Base-by-base conservation (phyloP, 1,284 basidiomycete species). In the Rhodotorula sp. region DNA sequence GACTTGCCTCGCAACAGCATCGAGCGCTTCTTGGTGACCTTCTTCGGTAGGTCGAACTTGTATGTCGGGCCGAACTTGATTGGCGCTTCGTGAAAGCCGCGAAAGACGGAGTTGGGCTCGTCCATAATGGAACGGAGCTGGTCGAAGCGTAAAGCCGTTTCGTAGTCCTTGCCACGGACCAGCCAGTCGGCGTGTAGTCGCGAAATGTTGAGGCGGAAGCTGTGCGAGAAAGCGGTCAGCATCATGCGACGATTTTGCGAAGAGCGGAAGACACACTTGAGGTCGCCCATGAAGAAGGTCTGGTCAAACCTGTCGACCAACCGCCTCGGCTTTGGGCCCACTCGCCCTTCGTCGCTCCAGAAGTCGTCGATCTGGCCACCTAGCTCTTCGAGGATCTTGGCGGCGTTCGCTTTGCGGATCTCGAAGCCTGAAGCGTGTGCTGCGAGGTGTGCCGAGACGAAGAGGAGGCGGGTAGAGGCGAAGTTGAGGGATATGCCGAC, bases 401-500 rank as follows among this genome's bases (percentile, higher is more conserved):
- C 68, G 2, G 81, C 78, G 64, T 82, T 81, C 4, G 78, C 78
- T n/a, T 80, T 69, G 22, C 81, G 77, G 5, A 78, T 73, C 15
- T 78, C 78, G 0, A 81, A 74, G 17, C 71, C 75, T 76, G 77
- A 49, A 1, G 89, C 89, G 73, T 92, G 90, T 3, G 91, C 90
- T 0, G 91, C 90, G n/a, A 94, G 82, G 79, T 94, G 92, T 1
- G 90, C 89, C 74, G 93, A 94, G 73, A 94, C 81, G 78, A 94
- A 92, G 22, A 94, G 82, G 47, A 94, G 83, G 0, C 90, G 88
- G 10, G 86, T 87, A 8, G 86, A 86, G 59, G 85, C 87, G 24
- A 94, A 82, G 71, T 90, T 88, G 56, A 93, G 78, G 66, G 89
- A 90, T 70, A 94, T 88, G 22, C 90, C 92, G 24, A 92, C 89